Evolutionary conservation across 345 rosid genomes (phyloP).

Genomic region (Clausena lansium): DNA sequence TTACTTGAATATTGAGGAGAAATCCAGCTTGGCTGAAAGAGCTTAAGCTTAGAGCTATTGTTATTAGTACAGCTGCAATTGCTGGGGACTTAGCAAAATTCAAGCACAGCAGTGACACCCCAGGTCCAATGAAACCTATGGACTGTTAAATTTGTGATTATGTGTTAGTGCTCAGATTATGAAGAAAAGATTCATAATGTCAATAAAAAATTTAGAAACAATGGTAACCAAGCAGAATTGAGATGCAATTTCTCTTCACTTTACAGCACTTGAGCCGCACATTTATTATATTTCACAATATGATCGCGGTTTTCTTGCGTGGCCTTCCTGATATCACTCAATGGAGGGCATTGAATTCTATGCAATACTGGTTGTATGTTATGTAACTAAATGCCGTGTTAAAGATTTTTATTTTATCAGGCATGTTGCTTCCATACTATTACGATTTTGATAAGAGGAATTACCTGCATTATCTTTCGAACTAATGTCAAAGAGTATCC

Average conservation of each 20-base stretch:
- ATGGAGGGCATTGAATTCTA: too few relatives aligned
- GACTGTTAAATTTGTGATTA: conserved; percentile 42
- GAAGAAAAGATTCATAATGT: background rate
- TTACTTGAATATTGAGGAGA: conserved; percentile 91
- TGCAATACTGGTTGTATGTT: too few relatives aligned
- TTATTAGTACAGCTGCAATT: conserved; percentile 58
- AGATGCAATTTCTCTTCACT: background rate
- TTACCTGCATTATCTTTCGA: conserved; percentile 93
- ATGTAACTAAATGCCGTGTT: too few relatives aligned
- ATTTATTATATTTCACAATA: background rate
- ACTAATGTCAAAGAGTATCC: conserved; percentile 78
- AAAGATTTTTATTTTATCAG: too few relatives aligned
- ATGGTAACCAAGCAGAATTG: background rate
- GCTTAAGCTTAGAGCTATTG: conserved; percentile 81
- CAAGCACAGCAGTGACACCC: conserved; percentile 71
- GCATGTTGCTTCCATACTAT: too few relatives aligned
- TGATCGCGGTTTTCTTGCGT: too few relatives aligned
- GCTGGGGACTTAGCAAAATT: conserved; percentile 72
- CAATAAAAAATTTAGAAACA: background rate
- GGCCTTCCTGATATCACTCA: too few relatives aligned
- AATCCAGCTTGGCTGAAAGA: conserved; percentile 99
- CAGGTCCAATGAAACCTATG: conserved; percentile 89
- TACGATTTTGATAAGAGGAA: background rate
- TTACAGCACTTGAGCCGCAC: background rate
- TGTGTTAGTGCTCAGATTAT: background rate